Evolutionary conservation across 2,329 filamentous ascomycete genomes (phyloP).

Genomic region (Xylariomycetidae sp.): DNA sequence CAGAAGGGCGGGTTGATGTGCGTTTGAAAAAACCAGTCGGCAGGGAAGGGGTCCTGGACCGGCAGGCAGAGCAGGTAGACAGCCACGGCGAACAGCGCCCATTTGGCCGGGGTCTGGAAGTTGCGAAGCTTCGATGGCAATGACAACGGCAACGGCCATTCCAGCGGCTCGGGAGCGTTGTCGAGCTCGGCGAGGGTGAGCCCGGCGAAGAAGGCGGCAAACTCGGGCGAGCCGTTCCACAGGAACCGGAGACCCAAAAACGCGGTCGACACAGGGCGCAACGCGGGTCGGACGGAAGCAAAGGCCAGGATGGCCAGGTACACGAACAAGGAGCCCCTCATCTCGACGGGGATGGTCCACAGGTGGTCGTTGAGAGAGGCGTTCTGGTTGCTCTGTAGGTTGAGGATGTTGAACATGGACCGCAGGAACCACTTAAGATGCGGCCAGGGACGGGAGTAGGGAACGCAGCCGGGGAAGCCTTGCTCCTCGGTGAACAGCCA

Average conservation of each 20-base stretch:
- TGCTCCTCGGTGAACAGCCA: constrained; percentile 1
- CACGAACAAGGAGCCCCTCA: constrained; percentile 1
- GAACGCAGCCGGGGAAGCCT: constrained; percentile 3
- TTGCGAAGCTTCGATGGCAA: neutral
- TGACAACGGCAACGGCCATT: neutral
- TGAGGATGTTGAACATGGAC: constrained; percentile 1
- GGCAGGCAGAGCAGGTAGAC: constrained; percentile 59
- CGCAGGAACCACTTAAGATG: constrained; percentile 1
- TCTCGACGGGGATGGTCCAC: constrained; percentile 3
- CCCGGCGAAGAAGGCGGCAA: constrained; percentile 2
- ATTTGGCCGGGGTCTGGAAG: neutral
- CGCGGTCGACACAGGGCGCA: neutral
- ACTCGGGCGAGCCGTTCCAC: constrained; percentile 2
- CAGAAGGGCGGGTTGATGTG: constrained; percentile 3
- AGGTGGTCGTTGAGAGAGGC: constrained; percentile 2
- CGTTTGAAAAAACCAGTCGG: constrained; percentile 3
- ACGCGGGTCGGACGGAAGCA: neutral
- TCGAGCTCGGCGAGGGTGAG: constrained; percentile 2
- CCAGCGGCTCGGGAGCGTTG: neutral
- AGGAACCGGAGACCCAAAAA: constrained; percentile 1
- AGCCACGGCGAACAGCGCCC: constrained; percentile 1
- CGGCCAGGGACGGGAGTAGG: constrained; percentile 1
- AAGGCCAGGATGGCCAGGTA: constrained; percentile 1
- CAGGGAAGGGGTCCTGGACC: constrained; percentile 36
- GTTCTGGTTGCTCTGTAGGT: constrained; percentile 3